A percentile compares a stretch with the other conserved stretches of the same genome.
Conservation (phyloP, 2,329 filamentous ascomycete species). For the Neonectria hederae region DNA sequence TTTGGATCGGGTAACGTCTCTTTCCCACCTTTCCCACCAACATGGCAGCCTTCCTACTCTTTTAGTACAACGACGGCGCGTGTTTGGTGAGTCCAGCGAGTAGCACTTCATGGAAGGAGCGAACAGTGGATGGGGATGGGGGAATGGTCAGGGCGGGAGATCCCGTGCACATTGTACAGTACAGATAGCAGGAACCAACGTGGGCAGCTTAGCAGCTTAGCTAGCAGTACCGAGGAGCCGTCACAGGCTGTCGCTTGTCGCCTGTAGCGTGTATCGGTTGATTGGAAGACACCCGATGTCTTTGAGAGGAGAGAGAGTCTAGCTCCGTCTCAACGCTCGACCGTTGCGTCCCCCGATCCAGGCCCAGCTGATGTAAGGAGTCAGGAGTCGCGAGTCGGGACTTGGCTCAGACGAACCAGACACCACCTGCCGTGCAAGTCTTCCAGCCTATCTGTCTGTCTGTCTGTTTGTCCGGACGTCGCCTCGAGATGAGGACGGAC, state of each 20-base stretch:
- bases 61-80: constrained; percentile 23
- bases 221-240: constrained; percentile 6
- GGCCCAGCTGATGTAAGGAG: constrained; percentile 15
- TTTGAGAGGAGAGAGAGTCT: constrained; percentile 26
- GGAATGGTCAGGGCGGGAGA: constrained; percentile 5
- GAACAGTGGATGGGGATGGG: constrained; percentile 14
- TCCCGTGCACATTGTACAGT: not conserved
- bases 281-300: constrained; percentile 23
- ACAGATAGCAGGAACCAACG: constrained; percentile 20
- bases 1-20: not conserved
- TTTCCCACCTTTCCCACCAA: not conserved
- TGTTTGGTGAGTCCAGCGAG: constrained; percentile 10
- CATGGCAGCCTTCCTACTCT: not conserved
- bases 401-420: constrained; percentile 14
- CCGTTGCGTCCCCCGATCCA: constrained; percentile 32
- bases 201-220: constrained; percentile 4
- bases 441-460: constrained; percentile 10
- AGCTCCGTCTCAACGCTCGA: constrained; percentile 28
- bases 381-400: not conserved
- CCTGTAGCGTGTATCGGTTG: not conserved
- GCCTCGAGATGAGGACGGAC: constrained; percentile 21
- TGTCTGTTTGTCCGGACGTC: constrained; percentile 9
- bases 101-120: constrained; percentile 12
- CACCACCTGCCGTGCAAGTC: constrained; percentile 5
- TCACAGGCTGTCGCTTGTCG: not conserved